Evolutionary conservation across 768 basidiomycete species (phyloP), one percentile per base, ranked within the genome.

Genomic region (Chiua virens): DNA sequence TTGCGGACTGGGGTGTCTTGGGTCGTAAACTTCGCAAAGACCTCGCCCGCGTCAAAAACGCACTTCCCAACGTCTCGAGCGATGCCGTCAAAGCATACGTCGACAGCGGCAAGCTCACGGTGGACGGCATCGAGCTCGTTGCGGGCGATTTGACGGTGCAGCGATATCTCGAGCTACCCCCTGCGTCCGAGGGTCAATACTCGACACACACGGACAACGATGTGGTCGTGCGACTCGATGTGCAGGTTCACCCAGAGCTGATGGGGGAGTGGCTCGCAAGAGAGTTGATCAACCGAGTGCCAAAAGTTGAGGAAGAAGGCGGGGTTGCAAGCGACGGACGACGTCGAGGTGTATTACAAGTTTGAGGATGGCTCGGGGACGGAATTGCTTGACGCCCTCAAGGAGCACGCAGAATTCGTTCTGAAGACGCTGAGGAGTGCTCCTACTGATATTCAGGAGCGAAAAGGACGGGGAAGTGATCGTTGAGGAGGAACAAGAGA

Each of bases 301-400:
- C 97, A 99, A 74, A 92, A 91, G 67, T 75, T 98, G 53, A 80
- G 97, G 60, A 99, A 99, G 75, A 92, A 94, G 71, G 94, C 93
- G 1, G 93, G 94, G 14, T 76, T 98, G 56, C 92, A 94, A 70
- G 87, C 96, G 18, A 94, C 93, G 8, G 97, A 99, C 65, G 92
- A 97, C 64, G 85, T 98, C 25, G 79, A 90, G 47, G 81, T 97
- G 36, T 95, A 86, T 72, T 94, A 94, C 73, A 71, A 71, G 51
- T 89, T 96, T 66, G 85, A 87, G 61, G 79, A 80, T 14, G 89
- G 83, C 22, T 60, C 75, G 9, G 86, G 87, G 11, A 73, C 73
- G 20, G 87, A 89, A 39, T 64, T 94, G 48, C 69, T 81, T 34
- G 73, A 72, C 23, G 89, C 89, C 22, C 80, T 92, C 57, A 62